A percentile compares a stretch with the other conserved stretches of the same genome.
Evolutionary conservation across 495 filamentous ascomycete genomes (phyloP).

Genomic region (Podospora bellae-mahoneyi): DNA sequence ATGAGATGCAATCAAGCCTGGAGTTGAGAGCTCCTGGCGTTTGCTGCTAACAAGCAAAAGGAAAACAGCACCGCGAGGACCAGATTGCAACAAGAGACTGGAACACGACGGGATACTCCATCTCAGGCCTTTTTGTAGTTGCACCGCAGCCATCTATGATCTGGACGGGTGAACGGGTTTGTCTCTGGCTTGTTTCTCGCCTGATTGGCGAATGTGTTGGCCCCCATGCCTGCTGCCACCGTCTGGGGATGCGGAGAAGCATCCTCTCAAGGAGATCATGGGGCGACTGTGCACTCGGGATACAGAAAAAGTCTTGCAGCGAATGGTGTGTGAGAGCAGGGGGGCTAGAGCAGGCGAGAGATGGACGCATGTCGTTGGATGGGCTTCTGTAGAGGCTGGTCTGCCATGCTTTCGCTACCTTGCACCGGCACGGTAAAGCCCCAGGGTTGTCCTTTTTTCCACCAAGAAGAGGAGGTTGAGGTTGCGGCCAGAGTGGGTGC

Average conservation of each 20-base stretch:
- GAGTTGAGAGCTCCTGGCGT: background rate
- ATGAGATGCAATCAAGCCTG: background rate
- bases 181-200: constrained; percentile 1
- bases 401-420: background rate
- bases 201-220: constrained; percentile 19
- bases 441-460: constrained; percentile 18
- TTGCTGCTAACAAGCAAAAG: background rate
- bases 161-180: constrained; percentile 14
- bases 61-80: background rate
- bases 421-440: background rate
- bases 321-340: background rate
- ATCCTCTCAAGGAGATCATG: background rate
- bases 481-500: background rate
- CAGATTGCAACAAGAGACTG: background rate
- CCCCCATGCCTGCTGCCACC: constrained; percentile 1
- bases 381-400: background rate
- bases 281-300: background rate
- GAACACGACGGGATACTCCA: constrained; percentile 14
- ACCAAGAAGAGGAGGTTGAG: constrained; percentile 18
- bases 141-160: constrained; percentile 16
- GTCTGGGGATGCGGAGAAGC: constrained; percentile 7
- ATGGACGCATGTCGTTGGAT: background rate
- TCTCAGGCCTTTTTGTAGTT: constrained; percentile 25
- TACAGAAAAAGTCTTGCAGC: background rate
- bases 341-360: background rate